Evolutionary conservation across 495 filamentous ascomycete genomes (phyloP), one percentile per base, ranked within the genome.

Genomic region (Xylaria telfairii): DNA sequence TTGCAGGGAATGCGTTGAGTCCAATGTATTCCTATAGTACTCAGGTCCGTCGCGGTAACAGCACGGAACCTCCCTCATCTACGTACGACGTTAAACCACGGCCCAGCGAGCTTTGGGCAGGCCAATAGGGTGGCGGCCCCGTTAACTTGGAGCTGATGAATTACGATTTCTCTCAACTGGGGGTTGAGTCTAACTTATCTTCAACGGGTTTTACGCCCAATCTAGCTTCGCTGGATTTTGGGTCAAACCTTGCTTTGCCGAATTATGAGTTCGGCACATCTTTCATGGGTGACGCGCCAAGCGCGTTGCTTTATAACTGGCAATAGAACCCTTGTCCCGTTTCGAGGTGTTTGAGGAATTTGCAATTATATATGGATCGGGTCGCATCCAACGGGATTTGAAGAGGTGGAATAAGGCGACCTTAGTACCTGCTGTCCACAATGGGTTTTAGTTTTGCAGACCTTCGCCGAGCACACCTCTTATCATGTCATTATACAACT

Each of bases 21-120:
- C 88, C 83, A 69, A 76, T 88, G 72, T 90, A 91, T 71, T 90
- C 92, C 79, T 88, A 88, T 71, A 88, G 89, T 72, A 84, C 88
- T 39, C 87, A 90, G 67, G 88, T 92, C 71, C 87, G 91, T 65
- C 87, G 91, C 60, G 89, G 89, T 1, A 88, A 87, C 19, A 94
- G 91, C 82, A 87, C 90, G 3, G 91, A 94, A 69, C 91, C 92
- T 2, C 87, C 89, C 42, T 71, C 75, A n/a, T 67, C 76, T n/a
- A 80, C 85, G 46, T 94, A 92, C 72, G 90, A 91, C 51, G 84
- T 87, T 73, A 90, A 88, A 78, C 84, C 87, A 63, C 80, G 83
- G 51, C 73, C 63, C 54, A 75, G 72, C 66, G 72, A 75, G 67
- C 77, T 74, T 37, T 81, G 71, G 81, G 78, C 69, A 71, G 67